Conservation (phyloP, 1,139 yeast species). For the Spathaspora sp. region DNA sequence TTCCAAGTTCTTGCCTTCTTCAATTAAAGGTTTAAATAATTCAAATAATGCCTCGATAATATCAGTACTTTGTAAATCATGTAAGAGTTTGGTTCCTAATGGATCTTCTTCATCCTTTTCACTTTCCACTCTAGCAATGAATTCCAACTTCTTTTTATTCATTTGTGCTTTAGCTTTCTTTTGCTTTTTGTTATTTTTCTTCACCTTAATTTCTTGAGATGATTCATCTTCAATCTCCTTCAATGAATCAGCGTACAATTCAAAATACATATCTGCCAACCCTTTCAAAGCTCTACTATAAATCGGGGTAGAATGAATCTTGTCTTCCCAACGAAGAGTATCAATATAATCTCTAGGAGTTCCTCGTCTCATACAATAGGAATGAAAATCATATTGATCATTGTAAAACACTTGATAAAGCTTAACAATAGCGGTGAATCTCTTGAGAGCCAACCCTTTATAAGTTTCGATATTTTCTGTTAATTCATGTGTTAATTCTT, state of each 20-base stretch:
- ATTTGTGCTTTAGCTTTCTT: slow-evolving; percentile 38
- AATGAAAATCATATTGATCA: slow-evolving; percentile 94
- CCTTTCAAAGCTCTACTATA: slow-evolving; percentile 71
- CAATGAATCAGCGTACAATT: slow-evolving; percentile 29
- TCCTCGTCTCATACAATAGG: slow-evolving; percentile 87
- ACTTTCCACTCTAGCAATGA: slow-evolving; percentile 42
- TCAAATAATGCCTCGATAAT: slow-evolving; percentile 31
- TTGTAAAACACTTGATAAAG: slow-evolving; percentile 69
- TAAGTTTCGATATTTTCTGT: slow-evolving; percentile 40
- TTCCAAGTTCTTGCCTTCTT: slow-evolving; percentile 34
- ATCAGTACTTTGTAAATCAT: slow-evolving; percentile 26
- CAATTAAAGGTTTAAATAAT: slow-evolving; percentile 32
- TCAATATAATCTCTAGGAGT: slow-evolving; percentile 81
- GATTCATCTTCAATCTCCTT: slow-evolving; percentile 19
- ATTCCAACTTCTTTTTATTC: slow-evolving; percentile 36
- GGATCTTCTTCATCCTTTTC: slow-evolving; percentile 50
- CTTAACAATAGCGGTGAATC: slow-evolving; percentile 66
- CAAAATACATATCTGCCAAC: slow-evolving; percentile 57
- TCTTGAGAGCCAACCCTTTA: slow-evolving; percentile 76
- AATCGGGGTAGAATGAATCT: slow-evolving; percentile 64
- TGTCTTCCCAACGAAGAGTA: slow-evolving; percentile 80
- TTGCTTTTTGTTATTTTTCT: slow-evolving; percentile 28
- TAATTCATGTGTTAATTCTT: slow-evolving; percentile 32
- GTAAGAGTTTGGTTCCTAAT: slow-evolving; percentile 41
- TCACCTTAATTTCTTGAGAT: slow-evolving; percentile 19